These are phyloP conservation scores for Syzygium jambos DNA, from an alignment of 345 rosid species.

Conservation along the genomic window DNA sequence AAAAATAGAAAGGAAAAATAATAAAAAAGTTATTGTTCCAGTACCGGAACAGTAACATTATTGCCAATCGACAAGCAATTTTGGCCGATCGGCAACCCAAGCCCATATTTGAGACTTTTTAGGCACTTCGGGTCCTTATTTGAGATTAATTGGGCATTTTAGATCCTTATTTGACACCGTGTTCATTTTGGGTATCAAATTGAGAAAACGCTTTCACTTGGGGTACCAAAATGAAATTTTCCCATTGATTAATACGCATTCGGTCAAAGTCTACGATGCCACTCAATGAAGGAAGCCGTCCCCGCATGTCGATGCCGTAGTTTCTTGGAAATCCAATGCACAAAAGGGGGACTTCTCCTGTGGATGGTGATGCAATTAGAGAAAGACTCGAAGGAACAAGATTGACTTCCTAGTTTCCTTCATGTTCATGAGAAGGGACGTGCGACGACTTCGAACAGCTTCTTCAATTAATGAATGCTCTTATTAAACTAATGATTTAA, in stretches of 20 bases:
- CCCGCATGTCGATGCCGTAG: background rate
- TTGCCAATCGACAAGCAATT: too few relatives aligned
- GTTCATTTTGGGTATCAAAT: too few relatives aligned
- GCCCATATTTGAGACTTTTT: too few relatives aligned
- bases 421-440: background rate
- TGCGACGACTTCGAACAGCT: background rate
- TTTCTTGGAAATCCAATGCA: background rate
- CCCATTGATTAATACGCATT: background rate
- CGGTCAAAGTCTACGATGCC: background rate
- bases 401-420: background rate
- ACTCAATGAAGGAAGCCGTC: background rate
- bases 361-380: background rate
- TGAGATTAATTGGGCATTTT: too few relatives aligned
- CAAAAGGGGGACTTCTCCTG: background rate
- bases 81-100: too few relatives aligned
- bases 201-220: too few relatives aligned
- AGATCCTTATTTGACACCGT: too few relatives aligned
- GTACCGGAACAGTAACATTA: too few relatives aligned
- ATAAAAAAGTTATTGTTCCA: too few relatives aligned
- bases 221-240: too few relatives aligned
- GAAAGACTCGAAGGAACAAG: background rate
- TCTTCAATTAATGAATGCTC: background rate
- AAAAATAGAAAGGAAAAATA: too few relatives aligned
- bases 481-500: background rate
- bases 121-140: too few relatives aligned